phyloP scores from a whole-genome alignment of 2,329 filamentous ascomycete species.

The Amauroascus niger region DNA sequence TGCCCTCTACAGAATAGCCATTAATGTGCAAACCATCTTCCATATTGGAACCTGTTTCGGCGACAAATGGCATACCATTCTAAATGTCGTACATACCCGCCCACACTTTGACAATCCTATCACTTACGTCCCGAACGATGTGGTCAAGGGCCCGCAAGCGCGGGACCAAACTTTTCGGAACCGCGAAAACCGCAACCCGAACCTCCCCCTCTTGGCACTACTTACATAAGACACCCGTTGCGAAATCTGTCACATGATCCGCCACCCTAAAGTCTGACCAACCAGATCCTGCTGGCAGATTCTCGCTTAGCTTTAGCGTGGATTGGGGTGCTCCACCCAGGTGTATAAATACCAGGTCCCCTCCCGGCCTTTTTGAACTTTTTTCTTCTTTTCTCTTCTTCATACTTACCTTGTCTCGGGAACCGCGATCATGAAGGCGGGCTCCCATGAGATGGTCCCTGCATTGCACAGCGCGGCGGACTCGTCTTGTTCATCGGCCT shows the following conservation, averaged over 20 bases:
- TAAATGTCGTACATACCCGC: no score
- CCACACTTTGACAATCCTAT: no score
- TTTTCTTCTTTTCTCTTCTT: constrained; percentile 39
- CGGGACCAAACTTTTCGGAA: no score
- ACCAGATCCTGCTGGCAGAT: background rate
- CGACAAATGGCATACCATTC: no score
- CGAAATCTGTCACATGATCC: background rate
- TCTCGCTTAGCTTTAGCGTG: constrained; percentile 8
- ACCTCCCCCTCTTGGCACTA: background rate
- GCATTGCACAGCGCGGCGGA: constrained; percentile 50
- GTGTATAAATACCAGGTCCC: constrained; percentile 26
- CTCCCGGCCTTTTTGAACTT: constrained; percentile 20
- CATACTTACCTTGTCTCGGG: constrained; percentile 46
- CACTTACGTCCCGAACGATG: no score
- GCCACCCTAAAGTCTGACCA: background rate
- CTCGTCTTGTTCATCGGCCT: constrained; percentile 40
- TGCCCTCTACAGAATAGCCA: no score
- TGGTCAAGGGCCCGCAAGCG: no score
- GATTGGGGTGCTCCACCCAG: background rate
- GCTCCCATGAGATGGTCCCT: constrained; percentile 41
- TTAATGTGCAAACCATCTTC: no score
- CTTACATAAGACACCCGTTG: no score
- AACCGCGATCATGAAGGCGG: constrained; percentile 39
- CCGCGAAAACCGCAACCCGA: no score
- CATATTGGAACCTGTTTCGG: no score